These are phyloP conservation scores for Starmerella vaccinii DNA, from an alignment of 805 yeast species.

Conservation along the genomic window DNA sequence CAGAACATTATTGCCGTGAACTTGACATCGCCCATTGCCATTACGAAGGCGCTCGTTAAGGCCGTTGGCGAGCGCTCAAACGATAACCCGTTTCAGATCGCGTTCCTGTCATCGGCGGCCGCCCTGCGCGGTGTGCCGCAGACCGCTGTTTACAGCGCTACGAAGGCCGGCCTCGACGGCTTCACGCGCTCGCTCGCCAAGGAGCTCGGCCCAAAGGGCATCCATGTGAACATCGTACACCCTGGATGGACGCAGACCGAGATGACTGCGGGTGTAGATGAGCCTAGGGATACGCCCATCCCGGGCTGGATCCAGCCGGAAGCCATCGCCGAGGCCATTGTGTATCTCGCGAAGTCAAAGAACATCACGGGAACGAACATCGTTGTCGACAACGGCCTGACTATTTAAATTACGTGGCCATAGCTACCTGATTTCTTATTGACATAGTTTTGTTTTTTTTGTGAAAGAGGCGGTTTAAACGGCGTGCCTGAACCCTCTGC, in stretches of 20 bases:
- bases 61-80: neutral
- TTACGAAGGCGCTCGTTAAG: neutral
- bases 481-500: no score
- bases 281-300: neutral
- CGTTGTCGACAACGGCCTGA: neutral
- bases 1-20: neutral
- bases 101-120: neutral
- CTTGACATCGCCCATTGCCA: neutral
- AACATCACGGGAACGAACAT: neutral
- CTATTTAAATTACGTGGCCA: neutral
- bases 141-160: neutral
- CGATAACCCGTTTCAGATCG: neutral
- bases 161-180: neutral
- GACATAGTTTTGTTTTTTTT: no score
- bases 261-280: neutral
- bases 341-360: neutral
- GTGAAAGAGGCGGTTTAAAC: no score
- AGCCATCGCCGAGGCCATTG: neutral
- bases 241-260: neutral
- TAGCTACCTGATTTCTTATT: no score
- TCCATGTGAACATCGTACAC: neutral
- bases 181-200: neutral
- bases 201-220: neutral
- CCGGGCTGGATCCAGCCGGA: neutral
- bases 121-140: neutral